These are phyloP conservation scores for Cordyceps javanica DNA, from an alignment of 2,329 filamentous ascomycete species.

Conservation along the genomic window DNA sequence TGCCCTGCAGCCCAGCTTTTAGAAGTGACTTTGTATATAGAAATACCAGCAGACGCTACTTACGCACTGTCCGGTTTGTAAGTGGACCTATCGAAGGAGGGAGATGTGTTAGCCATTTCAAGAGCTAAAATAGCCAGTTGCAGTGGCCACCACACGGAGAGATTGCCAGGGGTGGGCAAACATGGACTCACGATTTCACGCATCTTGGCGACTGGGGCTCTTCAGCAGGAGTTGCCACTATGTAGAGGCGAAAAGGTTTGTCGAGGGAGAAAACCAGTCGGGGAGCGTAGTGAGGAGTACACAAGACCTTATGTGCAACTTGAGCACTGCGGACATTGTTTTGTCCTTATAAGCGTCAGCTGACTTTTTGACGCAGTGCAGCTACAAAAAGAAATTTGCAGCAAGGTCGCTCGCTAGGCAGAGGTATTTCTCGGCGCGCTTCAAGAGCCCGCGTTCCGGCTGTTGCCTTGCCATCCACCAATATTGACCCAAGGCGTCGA, in stretches of 20 bases:
- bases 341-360: background rate
- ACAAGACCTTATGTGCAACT: background rate
- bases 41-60: background rate
- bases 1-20: slow-evolving; percentile 60
- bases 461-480: background rate
- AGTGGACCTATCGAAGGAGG: background rate
- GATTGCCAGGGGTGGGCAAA: background rate
- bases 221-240: background rate
- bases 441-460: background rate
- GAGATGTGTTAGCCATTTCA: background rate
- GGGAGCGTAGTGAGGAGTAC: background rate
- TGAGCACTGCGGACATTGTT: background rate
- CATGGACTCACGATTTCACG: background rate
- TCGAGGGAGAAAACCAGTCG: background rate
- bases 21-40: background rate
- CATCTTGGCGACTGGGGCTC: background rate
- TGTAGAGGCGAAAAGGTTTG: background rate
- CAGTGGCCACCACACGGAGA: background rate
- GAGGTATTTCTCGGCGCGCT: background rate
- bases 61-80: background rate
- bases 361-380: background rate
- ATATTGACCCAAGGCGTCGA: background rate
- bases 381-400: background rate
- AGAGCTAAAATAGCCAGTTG: background rate
- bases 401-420: background rate